Base-by-base conservation (phyloP, 208 protist genomes). In the Kentomonas sorsogonicus region DNA sequence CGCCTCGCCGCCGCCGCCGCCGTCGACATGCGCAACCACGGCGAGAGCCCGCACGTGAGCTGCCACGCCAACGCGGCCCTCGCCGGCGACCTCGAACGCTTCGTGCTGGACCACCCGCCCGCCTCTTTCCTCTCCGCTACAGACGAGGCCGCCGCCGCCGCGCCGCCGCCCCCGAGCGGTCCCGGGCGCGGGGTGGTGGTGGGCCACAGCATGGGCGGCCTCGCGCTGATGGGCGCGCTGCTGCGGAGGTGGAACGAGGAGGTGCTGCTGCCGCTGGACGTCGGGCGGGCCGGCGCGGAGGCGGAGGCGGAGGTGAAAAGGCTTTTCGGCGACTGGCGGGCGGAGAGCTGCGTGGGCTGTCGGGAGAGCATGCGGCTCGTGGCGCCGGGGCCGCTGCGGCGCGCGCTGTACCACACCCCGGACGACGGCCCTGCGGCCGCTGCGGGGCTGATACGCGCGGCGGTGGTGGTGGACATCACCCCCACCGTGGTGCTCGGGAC, bases 181-280 rank as follows among this genome's bases (percentile, higher is more conserved):
- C 38, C 56, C 62, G 20, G 29, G 10, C 26, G 29, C 50, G 47
- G 62, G 0, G 67, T 94, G n/a, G 36, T 88, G 10, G 80, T 94
- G 53, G 87, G 81, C 0, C 87, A 94, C 72, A 94, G 87, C 55
- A 94, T 94, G 87, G 83, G 87, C n/a, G 87, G 87, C 13, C 58
- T 91, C 6, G 67, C 84, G 30, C 44, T 87, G 15, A 89, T 91
- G 58, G 81, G 75, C 16, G 29, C 56, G 39, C 61, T 94, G 45
- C 74, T 91, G 20, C 76, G 83, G 4, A 83, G 87, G 20, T 86
- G 79, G 30, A 91, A 94, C 60, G 87, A 91, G 47, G 60, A 43
- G 1, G 20, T 46, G 0, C 63, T 91, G 40, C 67, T 91, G 39
- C 52, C 67, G 10, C 44, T 63, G 23, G 41, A 22, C 30, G 41